These are phyloP conservation scores for Lithohypha guttulata DNA, from an alignment of 2,329 filamentous ascomycete genomes.

Conservation along the genomic window DNA sequence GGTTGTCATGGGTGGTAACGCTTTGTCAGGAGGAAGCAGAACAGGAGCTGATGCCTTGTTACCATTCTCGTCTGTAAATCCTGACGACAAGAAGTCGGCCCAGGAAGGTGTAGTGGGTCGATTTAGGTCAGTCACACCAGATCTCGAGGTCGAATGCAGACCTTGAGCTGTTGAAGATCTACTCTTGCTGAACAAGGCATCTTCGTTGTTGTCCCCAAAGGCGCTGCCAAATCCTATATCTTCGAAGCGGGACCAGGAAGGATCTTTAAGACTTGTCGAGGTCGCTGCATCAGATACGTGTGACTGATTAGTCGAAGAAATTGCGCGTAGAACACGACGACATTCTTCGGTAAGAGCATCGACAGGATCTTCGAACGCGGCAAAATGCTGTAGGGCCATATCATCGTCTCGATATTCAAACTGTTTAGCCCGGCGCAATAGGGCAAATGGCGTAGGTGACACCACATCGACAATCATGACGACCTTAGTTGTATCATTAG, in stretches of 20 bases:
- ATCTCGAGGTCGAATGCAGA: background rate
- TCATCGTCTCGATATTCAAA: conserved; percentile 93
- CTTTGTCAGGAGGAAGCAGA: conserved; percentile 81
- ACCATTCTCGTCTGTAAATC: conserved; percentile 71
- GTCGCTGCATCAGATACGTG: conserved; percentile 59
- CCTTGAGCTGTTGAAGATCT: background rate
- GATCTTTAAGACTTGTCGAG: conserved; percentile 65
- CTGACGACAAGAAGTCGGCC: conserved; percentile 93
- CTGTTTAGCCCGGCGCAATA: conserved; percentile 81
- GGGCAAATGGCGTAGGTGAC: conserved; percentile 84
- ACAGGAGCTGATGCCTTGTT: conserved; percentile 54
- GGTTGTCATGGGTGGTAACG: conserved; percentile 71
- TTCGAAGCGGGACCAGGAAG: conserved; percentile 93
- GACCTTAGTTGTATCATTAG: conserved; percentile 73
- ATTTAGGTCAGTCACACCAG: conserved; percentile 45
- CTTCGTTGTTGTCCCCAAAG: conserved; percentile 60
- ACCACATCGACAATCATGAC: conserved; percentile 95
- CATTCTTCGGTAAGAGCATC: conserved; percentile 87
- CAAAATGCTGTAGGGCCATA: conserved; percentile 69
- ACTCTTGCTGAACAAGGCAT: conserved; percentile 47
- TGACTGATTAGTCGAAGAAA: conserved; percentile 81
- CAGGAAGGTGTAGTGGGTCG: conserved; percentile 93
- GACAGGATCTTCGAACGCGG: conserved; percentile 80
- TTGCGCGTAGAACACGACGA: conserved; percentile 74
- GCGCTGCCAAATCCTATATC: conserved; percentile 80